phyloP scores from a whole-genome alignment of 805 yeast genomes.

The Brettanomyces custersianus region DNA sequence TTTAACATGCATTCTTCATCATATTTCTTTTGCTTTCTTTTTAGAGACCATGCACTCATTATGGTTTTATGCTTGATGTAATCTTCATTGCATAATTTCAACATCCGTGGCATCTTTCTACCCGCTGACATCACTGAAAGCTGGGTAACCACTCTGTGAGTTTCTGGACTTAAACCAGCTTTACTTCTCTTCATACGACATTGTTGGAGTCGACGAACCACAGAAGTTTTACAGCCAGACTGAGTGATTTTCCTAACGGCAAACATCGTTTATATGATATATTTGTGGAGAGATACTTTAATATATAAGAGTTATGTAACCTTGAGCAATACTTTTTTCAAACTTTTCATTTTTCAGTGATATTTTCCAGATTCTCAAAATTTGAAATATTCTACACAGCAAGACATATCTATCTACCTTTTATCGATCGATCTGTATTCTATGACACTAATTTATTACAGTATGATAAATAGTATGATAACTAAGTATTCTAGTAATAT shows the following conservation, averaged over 20 bases:
- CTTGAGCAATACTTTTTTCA: no score
- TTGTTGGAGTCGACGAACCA: not conserved
- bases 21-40: conserved; percentile 43
- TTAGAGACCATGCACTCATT: conserved; percentile 70
- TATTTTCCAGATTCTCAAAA: no score
- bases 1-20: conserved; percentile 34
- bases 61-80: conserved; percentile 76
- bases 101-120: conserved; percentile 77
- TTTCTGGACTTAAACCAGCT: conserved; percentile 22
- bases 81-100: conserved; percentile 74
- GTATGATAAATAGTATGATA: no score
- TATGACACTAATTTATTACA: no score
- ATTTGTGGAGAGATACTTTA: no score
- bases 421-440: no score
- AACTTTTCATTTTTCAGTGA: no score
- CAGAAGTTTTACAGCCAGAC: not conserved
- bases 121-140: conserved; percentile 80
- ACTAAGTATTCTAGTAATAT: no score
- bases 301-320: no score
- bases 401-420: no score
- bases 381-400: no score
- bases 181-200: conserved; percentile 18
- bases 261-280: no score
- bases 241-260: not conserved
- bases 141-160: conserved; percentile 32